A percentile compares a stretch with the other conserved stretches of the same genome.
These are phyloP conservation scores for Mercurialis annua DNA, from an alignment of 345 rosid genomes.

Conservation along the genomic window DNA sequence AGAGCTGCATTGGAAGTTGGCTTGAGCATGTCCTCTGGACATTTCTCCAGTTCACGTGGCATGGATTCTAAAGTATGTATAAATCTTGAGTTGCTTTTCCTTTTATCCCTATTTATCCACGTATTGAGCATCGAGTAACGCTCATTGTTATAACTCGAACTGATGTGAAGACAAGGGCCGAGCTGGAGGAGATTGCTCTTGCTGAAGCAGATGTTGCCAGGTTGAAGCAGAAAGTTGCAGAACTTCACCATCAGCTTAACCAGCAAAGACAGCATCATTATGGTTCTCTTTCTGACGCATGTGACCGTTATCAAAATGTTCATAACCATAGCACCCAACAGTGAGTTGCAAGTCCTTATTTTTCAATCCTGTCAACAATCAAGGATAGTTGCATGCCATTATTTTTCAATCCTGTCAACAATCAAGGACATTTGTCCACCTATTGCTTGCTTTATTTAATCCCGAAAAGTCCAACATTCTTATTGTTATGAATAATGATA, in stretches of 20 bases:
- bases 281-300: slow-evolving; percentile 71
- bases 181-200: slow-evolving; percentile 99
- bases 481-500: background rate
- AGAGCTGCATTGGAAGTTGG: slow-evolving; percentile 98
- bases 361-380: background rate
- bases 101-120: background rate
- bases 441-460: background rate
- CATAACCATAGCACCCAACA: slow-evolving; percentile 76
- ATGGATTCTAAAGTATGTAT: slow-evolving; percentile 85
- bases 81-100: slow-evolving; percentile 15
- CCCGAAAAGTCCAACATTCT: background rate
- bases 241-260: slow-evolving; percentile 95
- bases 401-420: slow-evolving; percentile 2
- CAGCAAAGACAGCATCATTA: slow-evolving; percentile 90
- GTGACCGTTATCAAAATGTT: slow-evolving; percentile 70
- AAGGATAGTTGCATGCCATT: slow-evolving; percentile 1
- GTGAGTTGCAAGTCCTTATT: slow-evolving; percentile 46
- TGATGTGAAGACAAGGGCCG: slow-evolving; percentile 88
- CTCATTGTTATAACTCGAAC: slow-evolving; percentile 30
- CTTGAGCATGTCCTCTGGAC: slow-evolving; percentile 96
- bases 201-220: slow-evolving; percentile 99
- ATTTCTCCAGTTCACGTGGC: slow-evolving; percentile 72
- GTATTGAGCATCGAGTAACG: slow-evolving; percentile 3
- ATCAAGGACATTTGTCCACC: no score
- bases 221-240: slow-evolving; percentile 97